phyloP scores from a whole-genome alignment of 2,329 filamentous ascomycete species.

The Paraconiothyrium brasiliense region DNA sequence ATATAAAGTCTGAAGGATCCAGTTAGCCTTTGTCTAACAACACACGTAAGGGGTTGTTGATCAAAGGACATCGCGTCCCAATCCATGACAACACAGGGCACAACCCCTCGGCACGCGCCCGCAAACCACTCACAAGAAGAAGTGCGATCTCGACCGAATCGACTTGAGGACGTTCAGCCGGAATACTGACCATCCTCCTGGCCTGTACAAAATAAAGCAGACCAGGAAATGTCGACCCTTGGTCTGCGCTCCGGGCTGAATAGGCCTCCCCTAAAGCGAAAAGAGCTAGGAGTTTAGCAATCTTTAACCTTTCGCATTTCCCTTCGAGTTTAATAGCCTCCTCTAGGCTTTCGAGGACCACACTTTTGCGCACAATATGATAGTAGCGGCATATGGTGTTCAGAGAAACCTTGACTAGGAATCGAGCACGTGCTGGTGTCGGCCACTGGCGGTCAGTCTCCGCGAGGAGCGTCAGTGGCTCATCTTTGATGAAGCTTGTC shows the following conservation, averaged over 20 bases:
- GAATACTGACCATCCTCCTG: slow-evolving; percentile 50
- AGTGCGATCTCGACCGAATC: slow-evolving; percentile 57
- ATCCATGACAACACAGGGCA: no score
- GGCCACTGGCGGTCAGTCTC: slow-evolving; percentile 52
- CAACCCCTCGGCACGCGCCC: no score
- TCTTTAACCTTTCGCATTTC: slow-evolving; percentile 45
- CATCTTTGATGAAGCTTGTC: slow-evolving; percentile 44
- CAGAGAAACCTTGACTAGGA: slow-evolving; percentile 54
- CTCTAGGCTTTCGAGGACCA: slow-evolving; percentile 51
- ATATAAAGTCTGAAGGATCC: slow-evolving; percentile 53
- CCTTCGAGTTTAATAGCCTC: slow-evolving; percentile 49
- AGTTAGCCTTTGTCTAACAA: background rate
- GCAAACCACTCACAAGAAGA: slow-evolving; percentile 50
- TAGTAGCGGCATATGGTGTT: slow-evolving; percentile 54
- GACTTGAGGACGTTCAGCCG: slow-evolving; percentile 55
- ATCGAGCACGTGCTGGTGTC: slow-evolving; percentile 48
- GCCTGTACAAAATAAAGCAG: slow-evolving; percentile 56
- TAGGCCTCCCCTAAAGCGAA: slow-evolving; percentile 60
- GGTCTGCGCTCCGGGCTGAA: slow-evolving; percentile 50
- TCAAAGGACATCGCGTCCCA: no score
- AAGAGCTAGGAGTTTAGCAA: slow-evolving; percentile 56
- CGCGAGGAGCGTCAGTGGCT: slow-evolving; percentile 47
- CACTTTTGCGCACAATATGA: slow-evolving; percentile 54
- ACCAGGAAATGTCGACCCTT: slow-evolving; percentile 53
- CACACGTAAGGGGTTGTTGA: no score